Base-by-base conservation (phyloP, 192 early-diverging fungal genomes). In the Backusella luteola region DNA sequence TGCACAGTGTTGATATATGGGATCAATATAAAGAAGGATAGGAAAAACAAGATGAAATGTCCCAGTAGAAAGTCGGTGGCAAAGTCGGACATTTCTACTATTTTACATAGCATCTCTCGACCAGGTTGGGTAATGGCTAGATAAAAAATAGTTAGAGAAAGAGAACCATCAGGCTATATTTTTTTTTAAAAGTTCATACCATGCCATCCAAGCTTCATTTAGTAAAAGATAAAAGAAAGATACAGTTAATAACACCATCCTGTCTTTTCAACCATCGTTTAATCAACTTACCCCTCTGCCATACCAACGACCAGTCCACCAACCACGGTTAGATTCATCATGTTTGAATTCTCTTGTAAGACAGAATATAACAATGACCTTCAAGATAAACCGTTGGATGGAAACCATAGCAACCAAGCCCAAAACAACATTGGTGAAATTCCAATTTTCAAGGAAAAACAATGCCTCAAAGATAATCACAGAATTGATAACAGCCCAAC, bases 241-340 rank as follows among this genome's bases (percentile, higher is more conserved):
- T 70, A 69, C 3, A 49, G 21, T 67, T 56, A 34, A 53, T 69
- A 66, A 14, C 69, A 8, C 66, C 38, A 36, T 66, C 14, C n/a
- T 36, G 15, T 23, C 1, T 39, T 32, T 42, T 44, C 14, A 26
- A 42, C 0, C 38, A 59, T 19, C 32, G 2, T n/a, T 67, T 46
- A 21, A 6, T 9, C 12, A 63, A 70, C 93, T 91, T 81, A 94
- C 84, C 52, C 90, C 91, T 76, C 89, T 89, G 38, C 91, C 90
- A 44, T 92, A 88, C 92, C 94, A 95, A 71, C 89, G 88, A 21
- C 94, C 94, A 7, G 92, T 93, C 94, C 94, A 95, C 94, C 94
- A 95, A 23, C 92, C 94, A 56, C 91, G 85, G 77, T 95, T 95
- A 21, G 91, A 86, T 83, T 91, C 91, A 80, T 94, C 92, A 79